These are phyloP conservation scores for Hanseniaspora vineae DNA, from an alignment of 805 yeast genomes.

Conservation along the genomic window DNA sequence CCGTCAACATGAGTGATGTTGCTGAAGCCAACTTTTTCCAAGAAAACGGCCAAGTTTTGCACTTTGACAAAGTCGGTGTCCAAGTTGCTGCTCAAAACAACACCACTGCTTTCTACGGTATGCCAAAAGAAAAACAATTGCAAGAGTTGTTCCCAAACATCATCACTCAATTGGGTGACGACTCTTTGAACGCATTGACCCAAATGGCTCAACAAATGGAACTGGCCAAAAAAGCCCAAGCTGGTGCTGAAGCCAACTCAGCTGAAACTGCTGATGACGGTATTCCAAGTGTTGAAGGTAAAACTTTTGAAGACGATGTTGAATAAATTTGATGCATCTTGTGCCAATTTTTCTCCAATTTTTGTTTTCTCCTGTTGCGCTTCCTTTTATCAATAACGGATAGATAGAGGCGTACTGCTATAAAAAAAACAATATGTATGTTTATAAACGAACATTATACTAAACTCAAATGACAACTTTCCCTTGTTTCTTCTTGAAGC, in stretches of 20 bases:
- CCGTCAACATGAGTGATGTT: slow-evolving; percentile 75
- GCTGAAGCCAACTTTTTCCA: slow-evolving; percentile 97
- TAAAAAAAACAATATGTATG: too few species aligned
- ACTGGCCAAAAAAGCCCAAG: slow-evolving; percentile 35
- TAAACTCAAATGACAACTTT: too few species aligned
- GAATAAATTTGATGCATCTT: background rate
- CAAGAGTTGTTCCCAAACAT: slow-evolving; percentile 89
- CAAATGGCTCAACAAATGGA: slow-evolving; percentile 73
- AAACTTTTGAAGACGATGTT: slow-evolving; percentile 54
- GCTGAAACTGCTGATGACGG: slow-evolving; percentile 20
- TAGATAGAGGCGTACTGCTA: too few species aligned
- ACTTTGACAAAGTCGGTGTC: slow-evolving; percentile 92
- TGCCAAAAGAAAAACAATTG: slow-evolving; percentile 83
- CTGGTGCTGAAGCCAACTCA: slow-evolving; percentile 30
- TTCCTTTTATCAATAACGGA: too few species aligned
- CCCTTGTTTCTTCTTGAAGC: too few species aligned
- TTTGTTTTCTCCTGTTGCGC: background rate
- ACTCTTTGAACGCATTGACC: slow-evolving; percentile 79
- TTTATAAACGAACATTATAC: too few species aligned
- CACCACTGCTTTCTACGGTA: slow-evolving; percentile 91
- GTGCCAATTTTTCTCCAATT: background rate
- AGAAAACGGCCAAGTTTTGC: slow-evolving; percentile 92
- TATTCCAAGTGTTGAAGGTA: slow-evolving; percentile 52
- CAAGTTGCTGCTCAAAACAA: slow-evolving; percentile 85
- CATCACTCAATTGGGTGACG: slow-evolving; percentile 93